A percentile compares a stretch with the other conserved stretches of the same genome.
Conservation (phyloP, 305 asterid genomes). For the Fraxinus angustifolia region DNA sequence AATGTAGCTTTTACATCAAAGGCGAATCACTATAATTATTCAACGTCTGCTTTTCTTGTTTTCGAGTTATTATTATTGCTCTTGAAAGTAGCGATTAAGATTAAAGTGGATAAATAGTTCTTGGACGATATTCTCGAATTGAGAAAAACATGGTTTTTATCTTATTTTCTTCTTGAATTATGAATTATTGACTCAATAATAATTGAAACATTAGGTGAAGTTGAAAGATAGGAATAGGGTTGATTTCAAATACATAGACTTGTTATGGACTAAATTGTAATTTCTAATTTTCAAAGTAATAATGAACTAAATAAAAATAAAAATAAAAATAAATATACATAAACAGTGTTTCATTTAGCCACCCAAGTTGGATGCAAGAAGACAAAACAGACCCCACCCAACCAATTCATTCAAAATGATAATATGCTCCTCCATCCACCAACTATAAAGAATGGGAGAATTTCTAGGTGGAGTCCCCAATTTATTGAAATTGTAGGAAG, state of each 20-base stretch:
- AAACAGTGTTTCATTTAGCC: not conserved
- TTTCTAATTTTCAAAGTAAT: not conserved
- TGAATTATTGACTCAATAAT: not conserved
- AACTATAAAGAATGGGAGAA: not conserved
- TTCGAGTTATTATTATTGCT: not conserved
- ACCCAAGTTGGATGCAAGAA: slow-evolving; percentile 15
- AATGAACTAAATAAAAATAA: not conserved
- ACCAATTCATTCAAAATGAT: not conserved
- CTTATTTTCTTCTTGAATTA: not conserved
- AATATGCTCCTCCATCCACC: slow-evolving; percentile 15
- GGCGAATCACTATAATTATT: not conserved
- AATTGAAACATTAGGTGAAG: not conserved
- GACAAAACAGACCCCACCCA: slow-evolving; percentile 23
- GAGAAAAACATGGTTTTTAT: not conserved
- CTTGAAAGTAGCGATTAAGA: not conserved
- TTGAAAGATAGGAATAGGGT: not conserved
- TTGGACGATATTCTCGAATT: not conserved
- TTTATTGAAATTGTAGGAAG: not conserved
- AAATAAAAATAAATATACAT: not conserved
- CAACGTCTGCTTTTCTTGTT: not conserved
- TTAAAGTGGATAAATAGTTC: not conserved
- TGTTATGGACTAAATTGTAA: not conserved
- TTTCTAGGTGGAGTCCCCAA: not conserved
- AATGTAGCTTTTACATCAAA: not conserved
- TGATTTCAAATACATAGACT: not conserved